A percentile compares a stretch with the other conserved stretches of the same genome.
Evolutionary conservation across 192 early-diverging fungal species (phyloP).

Genomic region (Paraglomus occultum): DNA sequence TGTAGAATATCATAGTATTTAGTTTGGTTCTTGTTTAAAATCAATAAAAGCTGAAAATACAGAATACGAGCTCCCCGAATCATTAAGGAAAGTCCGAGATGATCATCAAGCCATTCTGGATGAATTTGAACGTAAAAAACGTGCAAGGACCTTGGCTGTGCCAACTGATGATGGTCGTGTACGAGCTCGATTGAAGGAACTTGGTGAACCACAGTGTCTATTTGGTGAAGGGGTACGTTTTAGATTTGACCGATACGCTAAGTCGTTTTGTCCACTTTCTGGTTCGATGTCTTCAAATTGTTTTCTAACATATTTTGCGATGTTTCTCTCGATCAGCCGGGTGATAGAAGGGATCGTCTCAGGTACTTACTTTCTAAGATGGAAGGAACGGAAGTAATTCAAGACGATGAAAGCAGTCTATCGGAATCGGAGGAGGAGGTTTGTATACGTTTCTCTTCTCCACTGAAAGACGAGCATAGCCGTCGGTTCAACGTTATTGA

Average conservation of each 20-base stretch:
- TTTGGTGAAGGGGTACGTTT: conserved; percentile 89
- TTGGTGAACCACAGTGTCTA: conserved; percentile 83
- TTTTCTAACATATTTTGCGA: not conserved
- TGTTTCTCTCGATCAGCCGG: conserved; percentile 12
- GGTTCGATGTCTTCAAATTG: no score
- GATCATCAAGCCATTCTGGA: conserved; percentile 57
- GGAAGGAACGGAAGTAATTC: conserved; percentile 37
- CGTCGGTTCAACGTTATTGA: conserved; percentile 11
- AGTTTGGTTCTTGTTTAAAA: not conserved
- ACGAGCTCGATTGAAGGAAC: conserved; percentile 66
- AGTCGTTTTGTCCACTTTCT: not conserved
- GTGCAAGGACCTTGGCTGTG: conserved; percentile 77
- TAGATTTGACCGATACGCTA: not conserved
- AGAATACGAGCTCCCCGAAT: conserved; percentile 45
- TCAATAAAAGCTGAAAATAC: conserved; percentile 29
- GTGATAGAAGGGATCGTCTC: conserved; percentile 28
- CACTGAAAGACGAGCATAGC: not conserved
- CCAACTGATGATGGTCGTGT: conserved; percentile 90
- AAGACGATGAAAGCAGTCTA: conserved; percentile 47
- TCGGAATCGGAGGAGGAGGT: conserved; percentile 61
- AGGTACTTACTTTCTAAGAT: conserved; percentile 53
- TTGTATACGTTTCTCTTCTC: conserved; percentile 23
- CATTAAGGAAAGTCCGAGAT: conserved; percentile 46
- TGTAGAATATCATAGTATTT: not conserved
- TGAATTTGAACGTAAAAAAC: conserved; percentile 72